Conservation (phyloP, 1,139 yeast genomes). For the Kodamaea suecica region DNA sequence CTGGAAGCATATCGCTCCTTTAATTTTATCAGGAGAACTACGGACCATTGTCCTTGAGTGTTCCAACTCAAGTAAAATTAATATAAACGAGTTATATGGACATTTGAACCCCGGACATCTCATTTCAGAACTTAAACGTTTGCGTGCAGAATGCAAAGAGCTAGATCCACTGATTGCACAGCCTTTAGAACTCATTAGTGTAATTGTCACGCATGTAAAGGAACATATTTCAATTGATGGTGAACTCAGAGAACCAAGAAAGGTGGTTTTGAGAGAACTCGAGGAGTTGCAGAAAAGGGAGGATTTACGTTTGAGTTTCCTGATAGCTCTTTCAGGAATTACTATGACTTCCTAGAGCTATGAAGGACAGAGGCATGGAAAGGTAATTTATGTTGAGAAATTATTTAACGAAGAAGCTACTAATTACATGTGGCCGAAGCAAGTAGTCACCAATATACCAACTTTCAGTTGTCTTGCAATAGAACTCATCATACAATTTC, state of each 20-base stretch:
- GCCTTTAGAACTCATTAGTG: slow-evolving; percentile 47
- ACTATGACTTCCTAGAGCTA: slow-evolving; percentile 14
- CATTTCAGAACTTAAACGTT: slow-evolving; percentile 51
- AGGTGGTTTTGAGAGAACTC: slow-evolving; percentile 45
- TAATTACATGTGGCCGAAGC: too few relatives aligned
- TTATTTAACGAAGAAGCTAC: too few relatives aligned
- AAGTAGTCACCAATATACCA: too few relatives aligned
- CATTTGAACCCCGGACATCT: slow-evolving; percentile 71
- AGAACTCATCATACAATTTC: too few relatives aligned
- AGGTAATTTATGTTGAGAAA: too few relatives aligned
- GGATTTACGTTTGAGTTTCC: slow-evolving; percentile 41
- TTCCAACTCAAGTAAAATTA: slow-evolving; percentile 53
- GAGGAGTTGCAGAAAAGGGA: slow-evolving; percentile 35
- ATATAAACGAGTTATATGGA: slow-evolving; percentile 57
- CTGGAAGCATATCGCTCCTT: slow-evolving; percentile 57
- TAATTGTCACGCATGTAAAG: slow-evolving; percentile 73
- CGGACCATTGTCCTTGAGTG: slow-evolving; percentile 65
- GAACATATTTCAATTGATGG: slow-evolving; percentile 33
- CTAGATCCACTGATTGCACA: slow-evolving; percentile 11
- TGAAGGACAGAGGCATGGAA: too few relatives aligned
- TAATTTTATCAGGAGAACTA: slow-evolving; percentile 42
- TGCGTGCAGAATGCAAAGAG: slow-evolving; percentile 23
- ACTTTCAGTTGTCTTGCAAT: too few relatives aligned
- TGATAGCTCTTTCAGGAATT: slow-evolving; percentile 56
- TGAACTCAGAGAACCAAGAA: slow-evolving; percentile 49